Percentiles rank a stretch among this genome's conserved stretches.
Evolutionary conservation across 192 early-diverging fungal species (phyloP).

Genomic region (Allomyces macrogynus): DNA sequence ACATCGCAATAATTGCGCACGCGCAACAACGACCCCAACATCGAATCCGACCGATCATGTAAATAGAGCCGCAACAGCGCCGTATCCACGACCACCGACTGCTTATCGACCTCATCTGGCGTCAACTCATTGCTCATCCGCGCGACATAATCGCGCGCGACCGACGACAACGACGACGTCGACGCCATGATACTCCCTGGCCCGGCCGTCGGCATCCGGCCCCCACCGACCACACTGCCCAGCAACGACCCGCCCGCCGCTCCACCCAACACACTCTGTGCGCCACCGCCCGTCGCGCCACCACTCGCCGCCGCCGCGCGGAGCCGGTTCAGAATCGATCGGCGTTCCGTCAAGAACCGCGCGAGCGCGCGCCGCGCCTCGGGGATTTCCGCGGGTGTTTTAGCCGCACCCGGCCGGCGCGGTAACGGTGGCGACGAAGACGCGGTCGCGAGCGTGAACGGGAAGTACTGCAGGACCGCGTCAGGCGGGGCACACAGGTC

Average conservation of each 20-base stretch:
- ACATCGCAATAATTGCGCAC: neutral
- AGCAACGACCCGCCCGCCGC: too few species aligned
- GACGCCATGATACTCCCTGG: too few species aligned
- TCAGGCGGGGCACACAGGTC: neutral
- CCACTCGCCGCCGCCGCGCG: neutral
- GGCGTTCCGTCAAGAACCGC: slow-evolving; percentile 1
- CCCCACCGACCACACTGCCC: too few species aligned
- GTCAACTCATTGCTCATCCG: too few species aligned
- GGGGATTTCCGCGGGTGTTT: neutral
- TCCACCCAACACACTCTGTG: too few species aligned
- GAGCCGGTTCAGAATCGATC: neutral
- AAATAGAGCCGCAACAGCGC: neutral
- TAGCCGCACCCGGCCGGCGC: neutral
- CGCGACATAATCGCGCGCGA: too few species aligned
- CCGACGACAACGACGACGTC: too few species aligned
- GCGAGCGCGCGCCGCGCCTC: neutral
- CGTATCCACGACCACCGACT: neutral
- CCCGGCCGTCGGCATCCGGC: too few species aligned
- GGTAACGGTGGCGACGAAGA: neutral
- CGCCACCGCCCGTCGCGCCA: neutral
- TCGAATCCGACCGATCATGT: neutral
- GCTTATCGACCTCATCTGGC: neutral
- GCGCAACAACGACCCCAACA: neutral
- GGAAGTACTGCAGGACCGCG: neutral
- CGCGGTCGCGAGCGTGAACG: neutral